phyloP scores from a whole-genome alignment of 106 monocot genomes.

The Dactylorhiza incarnata region DNA sequence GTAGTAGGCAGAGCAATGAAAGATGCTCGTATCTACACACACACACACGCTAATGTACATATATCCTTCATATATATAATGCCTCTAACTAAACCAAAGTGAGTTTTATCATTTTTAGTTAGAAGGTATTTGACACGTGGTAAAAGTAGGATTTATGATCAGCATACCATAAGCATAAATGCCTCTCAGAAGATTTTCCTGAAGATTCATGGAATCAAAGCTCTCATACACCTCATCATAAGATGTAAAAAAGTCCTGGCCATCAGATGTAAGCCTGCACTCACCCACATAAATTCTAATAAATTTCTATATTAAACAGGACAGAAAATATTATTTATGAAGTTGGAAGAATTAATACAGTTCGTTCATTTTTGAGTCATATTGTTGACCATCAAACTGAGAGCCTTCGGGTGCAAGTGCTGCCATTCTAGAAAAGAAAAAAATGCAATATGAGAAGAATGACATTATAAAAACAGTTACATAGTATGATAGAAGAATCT shows the following conservation, averaged over 20 bases:
- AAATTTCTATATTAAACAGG: not conserved
- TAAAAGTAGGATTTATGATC: not conserved
- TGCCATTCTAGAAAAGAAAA: not conserved
- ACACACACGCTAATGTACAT: no score
- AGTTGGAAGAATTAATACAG: not conserved
- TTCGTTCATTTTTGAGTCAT: slow-evolving; percentile 3
- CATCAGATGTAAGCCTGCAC: slow-evolving; percentile 20
- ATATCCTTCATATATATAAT: no score
- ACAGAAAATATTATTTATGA: not conserved
- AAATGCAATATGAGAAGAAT: not conserved
- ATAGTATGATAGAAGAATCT: not conserved
- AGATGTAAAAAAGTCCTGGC: slow-evolving; percentile 41
- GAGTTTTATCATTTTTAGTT: no score
- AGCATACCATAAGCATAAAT: slow-evolving; percentile 56
- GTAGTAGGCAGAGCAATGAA: no score
- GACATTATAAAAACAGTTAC: not conserved
- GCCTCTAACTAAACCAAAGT: no score
- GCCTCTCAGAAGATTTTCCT: slow-evolving; percentile 58
- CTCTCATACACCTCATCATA: slow-evolving; percentile 61
- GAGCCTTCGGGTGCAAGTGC: not conserved
- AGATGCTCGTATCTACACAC: no score
- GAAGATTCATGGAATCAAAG: slow-evolving; percentile 64
- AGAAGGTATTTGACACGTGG: no score
- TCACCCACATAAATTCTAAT: not conserved
- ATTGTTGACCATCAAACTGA: slow-evolving; percentile 4